A percentile compares a stretch with the other conserved stretches of the same genome.
phyloP scores from a whole-genome alignment of 2,329 filamentous ascomycete genomes.

The Drechslerella coelobrocha region DNA sequence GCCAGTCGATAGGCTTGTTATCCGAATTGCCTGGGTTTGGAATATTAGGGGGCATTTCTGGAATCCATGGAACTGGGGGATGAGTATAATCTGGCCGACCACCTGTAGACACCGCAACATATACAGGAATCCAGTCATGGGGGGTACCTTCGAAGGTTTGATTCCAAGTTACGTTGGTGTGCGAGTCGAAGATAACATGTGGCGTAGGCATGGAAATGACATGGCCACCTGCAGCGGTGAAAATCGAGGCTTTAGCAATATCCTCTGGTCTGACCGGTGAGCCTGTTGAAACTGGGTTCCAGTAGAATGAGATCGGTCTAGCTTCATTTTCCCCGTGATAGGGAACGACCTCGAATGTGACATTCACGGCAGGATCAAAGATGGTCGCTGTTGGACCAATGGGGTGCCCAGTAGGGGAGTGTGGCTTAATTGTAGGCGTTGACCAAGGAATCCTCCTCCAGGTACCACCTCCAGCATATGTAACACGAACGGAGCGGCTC shows the following conservation, averaged over 20 bases:
- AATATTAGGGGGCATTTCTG: slow-evolving; percentile 3
- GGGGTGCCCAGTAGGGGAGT: slow-evolving; percentile 1
- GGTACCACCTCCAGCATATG: slow-evolving; percentile 12
- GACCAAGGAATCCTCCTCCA: slow-evolving; percentile 15
- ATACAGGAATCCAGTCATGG: slow-evolving; percentile 15
- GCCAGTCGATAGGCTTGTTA: background rate
- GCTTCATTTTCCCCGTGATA: slow-evolving; percentile 1
- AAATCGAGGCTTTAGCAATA: slow-evolving; percentile 19
- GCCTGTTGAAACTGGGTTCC: slow-evolving; percentile 20
- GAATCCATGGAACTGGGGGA: slow-evolving; percentile 6
- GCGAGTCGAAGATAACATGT: slow-evolving; percentile 26
- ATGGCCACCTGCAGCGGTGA: slow-evolving; percentile 1
- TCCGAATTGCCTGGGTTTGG: background rate
- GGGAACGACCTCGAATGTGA: slow-evolving; percentile 24
- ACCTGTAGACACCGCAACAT: slow-evolving; percentile 20
- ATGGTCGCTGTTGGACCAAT: slow-evolving; percentile 11
- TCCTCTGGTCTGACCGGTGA: slow-evolving; percentile 18
- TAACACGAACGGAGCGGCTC: slow-evolving; percentile 13
- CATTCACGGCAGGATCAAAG: slow-evolving; percentile 22
- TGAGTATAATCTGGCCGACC: slow-evolving; percentile 19
- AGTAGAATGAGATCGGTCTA: background rate
- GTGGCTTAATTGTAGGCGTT: background rate
- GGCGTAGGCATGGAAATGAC: slow-evolving; percentile 12
- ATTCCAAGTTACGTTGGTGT: slow-evolving; percentile 40
- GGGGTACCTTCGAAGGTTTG: slow-evolving; percentile 24